Evolutionary conservation across 768 basidiomycete species (phyloP).

Genomic region (Mycena sanguinolenta): DNA sequence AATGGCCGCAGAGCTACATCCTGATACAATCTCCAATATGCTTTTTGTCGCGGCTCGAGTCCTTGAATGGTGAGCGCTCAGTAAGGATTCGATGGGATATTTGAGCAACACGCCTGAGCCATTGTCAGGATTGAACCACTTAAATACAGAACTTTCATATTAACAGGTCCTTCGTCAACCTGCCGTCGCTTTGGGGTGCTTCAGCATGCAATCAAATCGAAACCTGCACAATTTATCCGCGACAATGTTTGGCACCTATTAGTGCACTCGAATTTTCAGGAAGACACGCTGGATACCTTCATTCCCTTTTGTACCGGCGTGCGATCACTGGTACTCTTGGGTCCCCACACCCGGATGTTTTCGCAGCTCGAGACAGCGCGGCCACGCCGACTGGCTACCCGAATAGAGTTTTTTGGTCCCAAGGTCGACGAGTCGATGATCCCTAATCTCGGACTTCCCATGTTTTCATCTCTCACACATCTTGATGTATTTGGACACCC

Average conservation of each 20-base stretch:
- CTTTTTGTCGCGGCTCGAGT: slow-evolving; percentile 4
- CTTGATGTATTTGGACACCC: neutral
- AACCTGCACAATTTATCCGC: slow-evolving; percentile 6
- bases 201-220: neutral
- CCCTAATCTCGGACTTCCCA: neutral
- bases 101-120: too few species aligned
- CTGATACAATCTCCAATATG: neutral
- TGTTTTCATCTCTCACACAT: slow-evolving; percentile 8
- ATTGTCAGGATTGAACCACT: slow-evolving; percentile 18
- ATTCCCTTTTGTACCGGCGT: neutral
- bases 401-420: neutral
- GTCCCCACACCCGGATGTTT: neutral
- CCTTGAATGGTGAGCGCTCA: slow-evolving; percentile 15
- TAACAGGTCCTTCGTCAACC: neutral
- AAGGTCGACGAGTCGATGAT: too few species aligned
- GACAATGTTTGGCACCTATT: slow-evolving; percentile 8
- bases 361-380: neutral
- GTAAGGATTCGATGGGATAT: too few species aligned
- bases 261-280: too few species aligned
- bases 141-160: neutral
- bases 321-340: neutral
- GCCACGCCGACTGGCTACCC: neutral
- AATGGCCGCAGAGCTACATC: neutral
- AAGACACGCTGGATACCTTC: neutral
- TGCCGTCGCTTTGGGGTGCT: neutral